Evolutionary conservation across 805 yeast species (phyloP).

Genomic region (Teunomyces pallodes): DNA sequence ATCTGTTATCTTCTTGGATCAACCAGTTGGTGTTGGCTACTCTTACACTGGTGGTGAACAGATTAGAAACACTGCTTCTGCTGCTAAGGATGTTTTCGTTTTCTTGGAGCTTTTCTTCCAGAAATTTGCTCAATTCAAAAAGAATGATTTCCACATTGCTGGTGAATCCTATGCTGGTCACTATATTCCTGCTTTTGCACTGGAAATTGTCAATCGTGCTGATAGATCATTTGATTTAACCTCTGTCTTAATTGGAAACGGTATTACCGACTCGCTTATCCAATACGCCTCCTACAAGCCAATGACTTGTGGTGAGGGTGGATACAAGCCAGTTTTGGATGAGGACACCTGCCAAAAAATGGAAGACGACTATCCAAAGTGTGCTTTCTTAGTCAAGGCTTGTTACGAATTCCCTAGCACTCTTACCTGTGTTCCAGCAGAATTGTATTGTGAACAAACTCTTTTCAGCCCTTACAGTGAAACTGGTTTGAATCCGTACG

Average conservation of each 20-base stretch:
- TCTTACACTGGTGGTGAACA: slow-evolving; percentile 19
- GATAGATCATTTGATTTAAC: slow-evolving; percentile 27
- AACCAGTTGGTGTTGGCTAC: slow-evolving; percentile 27
- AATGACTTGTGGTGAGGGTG: slow-evolving; percentile 48
- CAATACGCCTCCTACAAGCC: slow-evolving; percentile 41
- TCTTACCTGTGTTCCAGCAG: slow-evolving; percentile 42
- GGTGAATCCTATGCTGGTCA: slow-evolving; percentile 28
- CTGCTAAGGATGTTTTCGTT: slow-evolving; percentile 18
- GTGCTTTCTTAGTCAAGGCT: slow-evolving; percentile 27
- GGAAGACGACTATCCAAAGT: slow-evolving; percentile 34
- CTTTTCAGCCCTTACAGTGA: slow-evolving; percentile 32
- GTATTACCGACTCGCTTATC: slow-evolving; percentile 42
- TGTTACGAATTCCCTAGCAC: slow-evolving; percentile 33
- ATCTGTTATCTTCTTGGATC: slow-evolving; percentile 24
- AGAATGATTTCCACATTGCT: slow-evolving; percentile 23
- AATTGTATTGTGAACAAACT: slow-evolving; percentile 26
- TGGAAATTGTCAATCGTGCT: slow-evolving; percentile 20
- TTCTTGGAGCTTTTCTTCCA: slow-evolving; percentile 26
- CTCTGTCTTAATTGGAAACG: slow-evolving; percentile 45
- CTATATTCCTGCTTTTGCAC: slow-evolving; percentile 22
- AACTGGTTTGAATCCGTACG: slow-evolving; percentile 64
- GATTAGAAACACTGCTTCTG: slow-evolving; percentile 16
- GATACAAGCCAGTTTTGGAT: slow-evolving; percentile 34
- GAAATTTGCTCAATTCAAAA: slow-evolving; percentile 19
- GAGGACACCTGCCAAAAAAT: slow-evolving; percentile 32